Evolutionary conservation across 768 basidiomycete genomes (phyloP), one percentile per base, ranked within the genome.

Genomic region (Roridomyces roridus): DNA sequence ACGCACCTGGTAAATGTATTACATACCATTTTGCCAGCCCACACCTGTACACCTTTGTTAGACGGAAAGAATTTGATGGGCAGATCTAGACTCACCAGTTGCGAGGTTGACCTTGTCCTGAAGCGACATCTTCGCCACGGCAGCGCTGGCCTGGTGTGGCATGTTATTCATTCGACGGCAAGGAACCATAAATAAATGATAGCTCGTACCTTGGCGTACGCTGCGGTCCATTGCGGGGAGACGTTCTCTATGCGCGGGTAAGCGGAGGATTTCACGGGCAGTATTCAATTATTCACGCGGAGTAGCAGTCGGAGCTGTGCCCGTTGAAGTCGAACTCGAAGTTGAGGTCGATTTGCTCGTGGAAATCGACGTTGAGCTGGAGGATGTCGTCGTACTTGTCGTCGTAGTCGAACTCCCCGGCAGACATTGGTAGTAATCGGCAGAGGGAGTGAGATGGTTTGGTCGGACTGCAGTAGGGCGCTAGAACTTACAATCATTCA

Each of bases 51-150:
- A 15, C 12, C 9, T 41, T 12, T 29, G 17, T 3, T 24, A 10
- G 20, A 46, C 14, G 51, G 48, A 49, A 67, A 68, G 3, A 14
- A 54, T 20, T 12, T 10, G 5, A 4, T 14, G 14, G 20, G 3
- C 44, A n/a, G 18, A 29, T 17, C 25, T 7, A 29, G 12, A 47
- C 58, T 67, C 57, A 71, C 85, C 85, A 23, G 85, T 87, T 0
- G 78, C 81, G 14, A 87, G 69, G 51, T 78, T 78, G 25, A 85
- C 80, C 64, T 86, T 85, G 57, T 87, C 84, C 52, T 82, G 73
- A 7, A 83, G 62, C 3, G 83, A 81, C 57, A 84, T 73, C 51
- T 82, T 78, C 7, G 75, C 67, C 5, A 89, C 74, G 0, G 80
- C 78, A 6, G 74, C 70, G 64, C 72, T 68, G 2, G 84, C 84